Base-by-base conservation (phyloP, 2,329 filamentous ascomycete species). In the Venturiaceae sp. region DNA sequence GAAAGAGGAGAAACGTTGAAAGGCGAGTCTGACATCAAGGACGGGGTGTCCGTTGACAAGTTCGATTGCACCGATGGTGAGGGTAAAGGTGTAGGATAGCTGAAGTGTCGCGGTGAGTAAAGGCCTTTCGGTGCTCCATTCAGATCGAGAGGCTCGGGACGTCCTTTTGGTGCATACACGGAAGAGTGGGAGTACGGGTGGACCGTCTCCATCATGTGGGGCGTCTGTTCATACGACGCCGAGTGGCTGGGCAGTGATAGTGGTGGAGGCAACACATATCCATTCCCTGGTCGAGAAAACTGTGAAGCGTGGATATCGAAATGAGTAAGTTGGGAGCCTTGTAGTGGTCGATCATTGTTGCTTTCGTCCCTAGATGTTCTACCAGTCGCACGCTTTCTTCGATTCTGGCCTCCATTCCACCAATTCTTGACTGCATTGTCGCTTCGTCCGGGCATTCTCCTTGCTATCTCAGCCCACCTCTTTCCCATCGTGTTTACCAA, bases 351-450 rank as follows among this genome's bases (percentile, higher is more conserved):
- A n/a, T 50, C 23, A 8, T 28, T 26, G 19, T 50, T 26, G 52
- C 52, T 37, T 6, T 53, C 52, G 32, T 37, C 14, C n/a, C 21
- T 14, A n/a, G 30, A 28, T 6, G 11, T 39, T 21, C 44, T 28
- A 19, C n/a, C n/a, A 23, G 11, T 55, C 21, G 71, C 69, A 61
- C 76, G 73, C 67, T 75, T 74, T 66, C 87, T 81, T 67, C 91
- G 84, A 75, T 96, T 96, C 80, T 92, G 88, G 69, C 87, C 89
- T 54, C 92, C 91, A 69, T 96, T 96, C 89, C 89, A 96, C 90
- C 91, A 96, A 73, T 96, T 96, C 82, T 96, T 96, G 63, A 96
- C 90, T 30, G 90, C 88, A 68, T 96, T 96, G 76, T 96, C 92
- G 71, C 91, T 95, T 67, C 92, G 86, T 63, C 90, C 90, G 58